Evolutionary conservation across 768 basidiomycete species (phyloP).

Genomic region (Trametes coccinea): DNA sequence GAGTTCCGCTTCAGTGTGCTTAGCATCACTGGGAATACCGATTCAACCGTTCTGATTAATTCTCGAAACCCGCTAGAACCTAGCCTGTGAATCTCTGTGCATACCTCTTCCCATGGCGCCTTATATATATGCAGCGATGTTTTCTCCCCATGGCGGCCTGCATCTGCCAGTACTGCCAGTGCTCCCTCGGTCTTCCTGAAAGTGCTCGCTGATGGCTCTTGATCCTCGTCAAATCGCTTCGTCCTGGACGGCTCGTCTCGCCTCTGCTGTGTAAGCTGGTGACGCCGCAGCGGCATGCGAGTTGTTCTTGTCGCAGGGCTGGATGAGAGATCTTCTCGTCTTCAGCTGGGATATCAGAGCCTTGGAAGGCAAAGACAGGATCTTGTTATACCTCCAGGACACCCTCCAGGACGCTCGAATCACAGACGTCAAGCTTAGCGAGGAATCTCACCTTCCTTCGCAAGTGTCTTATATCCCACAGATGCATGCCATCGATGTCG

Average conservation of each 20-base stretch:
- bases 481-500: constrained; percentile 17
- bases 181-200: too few relatives aligned
- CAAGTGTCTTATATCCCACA: background rate
- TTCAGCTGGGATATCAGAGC: constrained; percentile 30
- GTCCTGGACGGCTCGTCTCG: constrained; percentile 20
- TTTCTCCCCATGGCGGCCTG: background rate
- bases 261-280: constrained; percentile 4
- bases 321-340: constrained; percentile 28
- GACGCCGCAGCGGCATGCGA: constrained; percentile 12
- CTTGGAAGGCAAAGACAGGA: constrained; percentile 22
- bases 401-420: constrained; percentile 13
- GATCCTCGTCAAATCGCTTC: constrained; percentile 14
- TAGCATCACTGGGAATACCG: too few relatives aligned
- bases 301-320: constrained; percentile 24
- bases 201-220: background rate
- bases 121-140: background rate
- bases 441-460: constrained; percentile 11
- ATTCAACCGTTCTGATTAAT: too few relatives aligned
- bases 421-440: constrained; percentile 22
- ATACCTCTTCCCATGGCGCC: too few relatives aligned
- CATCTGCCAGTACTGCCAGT: background rate
- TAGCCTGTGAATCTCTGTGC: too few relatives aligned
- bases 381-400: constrained; percentile 17
- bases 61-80: too few relatives aligned
- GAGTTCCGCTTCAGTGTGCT: too few relatives aligned